These are phyloP conservation scores for Boletus subluridellus DNA, from an alignment of 1,284 basidiomycete genomes.

Conservation along the genomic window DNA sequence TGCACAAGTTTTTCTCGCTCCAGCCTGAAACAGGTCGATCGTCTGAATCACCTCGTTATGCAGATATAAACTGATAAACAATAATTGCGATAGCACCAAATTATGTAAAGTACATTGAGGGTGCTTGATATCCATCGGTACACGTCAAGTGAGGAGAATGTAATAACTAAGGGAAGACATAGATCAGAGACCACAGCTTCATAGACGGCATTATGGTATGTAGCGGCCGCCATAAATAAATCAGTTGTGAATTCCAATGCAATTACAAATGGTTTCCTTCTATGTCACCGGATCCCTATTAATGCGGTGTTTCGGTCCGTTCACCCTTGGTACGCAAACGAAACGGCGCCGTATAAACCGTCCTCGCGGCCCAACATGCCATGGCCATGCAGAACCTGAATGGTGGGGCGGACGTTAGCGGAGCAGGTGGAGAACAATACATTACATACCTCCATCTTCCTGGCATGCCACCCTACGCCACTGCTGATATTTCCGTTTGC, in stretches of 20 bases:
- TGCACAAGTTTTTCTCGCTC: too few species aligned
- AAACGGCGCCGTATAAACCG: slow-evolving; percentile 89
- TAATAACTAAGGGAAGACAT: neutral
- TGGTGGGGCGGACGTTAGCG: slow-evolving; percentile 5
- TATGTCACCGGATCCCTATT: slow-evolving; percentile 1
- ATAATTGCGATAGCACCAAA: neutral
- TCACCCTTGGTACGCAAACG: slow-evolving; percentile 86
- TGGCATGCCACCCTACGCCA: slow-evolving; percentile 90
- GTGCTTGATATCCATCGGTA: neutral
- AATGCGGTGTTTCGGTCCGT: neutral
- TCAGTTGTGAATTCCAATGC: neutral
- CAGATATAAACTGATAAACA: neutral
- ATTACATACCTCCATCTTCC: slow-evolving; percentile 90
- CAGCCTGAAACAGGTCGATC: neutral
- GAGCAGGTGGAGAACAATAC: neutral
- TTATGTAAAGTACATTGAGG: neutral
- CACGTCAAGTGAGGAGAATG: neutral
- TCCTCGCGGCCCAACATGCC: slow-evolving; percentile 91
- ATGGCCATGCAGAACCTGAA: slow-evolving; percentile 74
- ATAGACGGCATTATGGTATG: neutral
- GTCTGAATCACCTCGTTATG: neutral
- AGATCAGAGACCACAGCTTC: neutral
- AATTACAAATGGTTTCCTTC: neutral
- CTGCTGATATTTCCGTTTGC: slow-evolving; percentile 87
- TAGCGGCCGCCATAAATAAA: neutral